These are phyloP conservation scores for Pseudogymnoascus sp. DNA, from an alignment of 2,329 filamentous ascomycete genomes.

Conservation along the genomic window DNA sequence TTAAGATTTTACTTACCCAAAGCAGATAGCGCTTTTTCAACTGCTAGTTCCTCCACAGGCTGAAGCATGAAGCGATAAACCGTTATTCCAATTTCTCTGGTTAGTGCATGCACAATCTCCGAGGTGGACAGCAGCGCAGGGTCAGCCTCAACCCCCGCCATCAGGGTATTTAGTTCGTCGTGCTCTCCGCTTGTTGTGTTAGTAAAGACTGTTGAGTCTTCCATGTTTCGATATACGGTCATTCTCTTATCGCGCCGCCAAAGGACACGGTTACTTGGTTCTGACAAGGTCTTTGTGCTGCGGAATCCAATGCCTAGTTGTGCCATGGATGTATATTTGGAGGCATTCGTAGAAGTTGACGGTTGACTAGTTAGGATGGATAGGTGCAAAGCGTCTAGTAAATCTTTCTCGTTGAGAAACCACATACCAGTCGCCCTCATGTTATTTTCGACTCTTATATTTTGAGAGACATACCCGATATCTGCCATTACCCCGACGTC, in stretches of 20 bases:
- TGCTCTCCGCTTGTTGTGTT: neutral
- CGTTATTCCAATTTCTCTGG: neutral
- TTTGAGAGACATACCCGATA: conserved; percentile 28
- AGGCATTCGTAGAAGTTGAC: neutral
- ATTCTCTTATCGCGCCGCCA: conserved; percentile 15
- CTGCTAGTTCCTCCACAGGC: neutral
- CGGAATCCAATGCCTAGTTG: conserved; percentile 9
- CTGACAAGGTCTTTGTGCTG: conserved; percentile 9
- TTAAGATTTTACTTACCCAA: neutral
- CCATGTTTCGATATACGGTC: conserved; percentile 12
- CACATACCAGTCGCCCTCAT: neutral
- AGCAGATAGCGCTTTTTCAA: neutral
- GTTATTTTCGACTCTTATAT: conserved; percentile 2
- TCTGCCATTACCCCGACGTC: conserved; percentile 44
- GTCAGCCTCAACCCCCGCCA: neutral
- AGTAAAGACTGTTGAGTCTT: neutral
- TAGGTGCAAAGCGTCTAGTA: conserved; percentile 13
- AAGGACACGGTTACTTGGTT: conserved; percentile 9
- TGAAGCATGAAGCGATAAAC: neutral
- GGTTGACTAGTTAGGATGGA: neutral
- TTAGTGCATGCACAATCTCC: neutral
- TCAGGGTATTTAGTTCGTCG: neutral
- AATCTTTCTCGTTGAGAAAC: conserved; percentile 8
- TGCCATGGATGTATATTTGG: neutral
- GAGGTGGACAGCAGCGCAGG: neutral